Evolutionary conservation across 208 protist genomes (phyloP).

Genomic region (Trypanosoma avium): DNA sequence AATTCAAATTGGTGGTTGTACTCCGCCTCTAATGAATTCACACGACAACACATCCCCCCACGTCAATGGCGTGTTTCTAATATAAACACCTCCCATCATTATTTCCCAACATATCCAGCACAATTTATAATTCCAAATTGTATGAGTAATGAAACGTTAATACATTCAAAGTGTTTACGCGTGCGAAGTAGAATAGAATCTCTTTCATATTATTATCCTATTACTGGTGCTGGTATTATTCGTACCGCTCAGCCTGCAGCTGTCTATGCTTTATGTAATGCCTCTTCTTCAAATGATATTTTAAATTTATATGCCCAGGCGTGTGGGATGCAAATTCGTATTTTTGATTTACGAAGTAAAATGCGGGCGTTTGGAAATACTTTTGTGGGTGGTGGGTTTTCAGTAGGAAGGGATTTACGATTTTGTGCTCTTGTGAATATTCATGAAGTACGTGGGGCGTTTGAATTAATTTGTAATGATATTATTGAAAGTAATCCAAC

Average conservation of each 20-base stretch:
- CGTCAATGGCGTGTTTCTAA: slow-evolving; percentile 35
- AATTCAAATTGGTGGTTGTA: slow-evolving; percentile 48
- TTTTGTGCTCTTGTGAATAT: slow-evolving; percentile 50
- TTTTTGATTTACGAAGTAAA: slow-evolving; percentile 46
- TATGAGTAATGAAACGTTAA: slow-evolving; percentile 18
- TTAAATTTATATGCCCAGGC: slow-evolving; percentile 13
- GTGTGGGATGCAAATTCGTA: slow-evolving; percentile 17
- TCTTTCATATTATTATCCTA: slow-evolving; percentile 61
- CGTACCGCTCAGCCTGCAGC: slow-evolving; percentile 74
- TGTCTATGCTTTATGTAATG: slow-evolving; percentile 14
- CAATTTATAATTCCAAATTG: slow-evolving; percentile 43
- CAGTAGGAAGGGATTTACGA: slow-evolving; percentile 25
- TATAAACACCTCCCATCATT: slow-evolving; percentile 34
- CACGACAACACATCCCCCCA: slow-evolving; percentile 31
- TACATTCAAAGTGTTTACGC: slow-evolving; percentile 23
- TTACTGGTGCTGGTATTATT: slow-evolving; percentile 44
- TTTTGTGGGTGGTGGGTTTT: slow-evolving; percentile 42
- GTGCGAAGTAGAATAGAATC: slow-evolving; percentile 72
- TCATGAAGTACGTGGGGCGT: slow-evolving; percentile 36
- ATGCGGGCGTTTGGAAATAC: slow-evolving; percentile 33
- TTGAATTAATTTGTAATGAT: slow-evolving; percentile 27
- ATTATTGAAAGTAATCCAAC: slow-evolving; percentile 30
- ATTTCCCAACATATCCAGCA: slow-evolving; percentile 53
- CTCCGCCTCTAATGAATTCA: slow-evolving; percentile 36
- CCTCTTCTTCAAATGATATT: slow-evolving; percentile 17